phyloP scores from a whole-genome alignment of 23 red algal species.

The Cyanidium caldarium region DNA sequence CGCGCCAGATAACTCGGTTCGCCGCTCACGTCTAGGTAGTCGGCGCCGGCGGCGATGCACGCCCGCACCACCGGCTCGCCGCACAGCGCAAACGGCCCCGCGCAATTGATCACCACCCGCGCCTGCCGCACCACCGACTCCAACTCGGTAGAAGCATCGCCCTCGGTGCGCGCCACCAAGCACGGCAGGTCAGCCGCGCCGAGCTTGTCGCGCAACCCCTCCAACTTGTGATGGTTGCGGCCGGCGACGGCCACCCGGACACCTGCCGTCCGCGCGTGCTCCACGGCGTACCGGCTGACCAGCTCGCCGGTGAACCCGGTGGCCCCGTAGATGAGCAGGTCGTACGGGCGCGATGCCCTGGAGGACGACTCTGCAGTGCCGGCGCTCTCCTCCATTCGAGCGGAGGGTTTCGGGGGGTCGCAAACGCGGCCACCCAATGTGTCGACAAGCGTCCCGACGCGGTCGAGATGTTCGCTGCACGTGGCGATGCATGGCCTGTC shows the following conservation, averaged over 20 bases:
- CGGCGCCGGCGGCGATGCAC: neutral
- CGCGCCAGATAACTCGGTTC: neutral
- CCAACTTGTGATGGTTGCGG: neutral
- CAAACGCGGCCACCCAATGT: too few relatives aligned
- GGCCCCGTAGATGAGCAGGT: conserved; percentile 9
- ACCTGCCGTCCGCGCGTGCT: too few relatives aligned
- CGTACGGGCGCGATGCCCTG: neutral
- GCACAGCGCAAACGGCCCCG: conserved; percentile 1
- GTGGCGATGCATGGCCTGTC: too few relatives aligned
- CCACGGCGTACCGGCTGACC: neutral
- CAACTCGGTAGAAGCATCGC: neutral
- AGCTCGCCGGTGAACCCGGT: conserved; percentile 11
- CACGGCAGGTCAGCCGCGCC: neutral
- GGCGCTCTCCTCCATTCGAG: too few relatives aligned
- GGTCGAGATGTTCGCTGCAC: too few relatives aligned
- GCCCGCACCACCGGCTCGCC: neutral
- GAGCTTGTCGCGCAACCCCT: neutral
- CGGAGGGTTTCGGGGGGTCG: too few relatives aligned
- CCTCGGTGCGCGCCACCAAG: neutral
- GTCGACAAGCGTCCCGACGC: too few relatives aligned
- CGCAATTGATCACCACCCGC: conserved; percentile 2
- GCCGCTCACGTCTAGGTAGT: conserved; percentile 8
- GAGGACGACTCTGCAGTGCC: too few relatives aligned
- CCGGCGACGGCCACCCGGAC: conserved; percentile 2
- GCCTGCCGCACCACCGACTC: neutral